Evolutionary conservation across 495 filamentous ascomycete species (phyloP), one percentile per base, ranked within the genome.

Genomic region (Schizothecium vesticola): DNA sequence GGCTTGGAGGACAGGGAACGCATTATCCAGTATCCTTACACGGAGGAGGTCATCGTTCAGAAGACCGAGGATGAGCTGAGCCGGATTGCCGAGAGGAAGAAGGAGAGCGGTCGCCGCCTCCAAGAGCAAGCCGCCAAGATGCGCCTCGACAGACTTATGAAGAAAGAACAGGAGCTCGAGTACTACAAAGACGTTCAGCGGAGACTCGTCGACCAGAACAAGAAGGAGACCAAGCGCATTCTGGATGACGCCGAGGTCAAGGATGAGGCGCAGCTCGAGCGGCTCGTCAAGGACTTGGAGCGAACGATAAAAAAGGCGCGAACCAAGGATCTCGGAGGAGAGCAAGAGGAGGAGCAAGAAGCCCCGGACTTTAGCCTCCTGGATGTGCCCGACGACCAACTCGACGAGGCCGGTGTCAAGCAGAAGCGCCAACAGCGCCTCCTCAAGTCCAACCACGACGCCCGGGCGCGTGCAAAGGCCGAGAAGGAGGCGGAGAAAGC

Each of bases 51-150:
- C 7, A 82, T 96, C 2, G 78, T 91, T 0, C 91, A 96, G 75
- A 99, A 99, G 75, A 92, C 88, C 12, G 90, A 96, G 76, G 96
- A 98, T 73, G 96, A 99, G 75, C 85, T 99, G 8, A 91, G 90
- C 5, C 82, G 87, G 13, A 91, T 94, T 67, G 93, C 93, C 16
- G 95, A 99, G 80, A 87, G 92, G 74, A 91, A 94, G 73, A 94
- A 94, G 73, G 95, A 98, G 78, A 93, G 92, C 72, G 95, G 95
- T 1, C 86, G 94, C 62, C 83, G 96, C 33, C 77, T 99, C 22
- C 95, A 99, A 75, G 95, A 97, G 72, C 95, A 99, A 75, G 96
- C 95, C 0, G 94, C 95, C 3, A 97, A 96, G 76, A 96, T 97
- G 91, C 87, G 95, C 21, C 79, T 99, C 6, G 96, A 99, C 58